phyloP scores from a whole-genome alignment of 1,284 basidiomycete species.

The Apiotrichum sp. region DNA sequence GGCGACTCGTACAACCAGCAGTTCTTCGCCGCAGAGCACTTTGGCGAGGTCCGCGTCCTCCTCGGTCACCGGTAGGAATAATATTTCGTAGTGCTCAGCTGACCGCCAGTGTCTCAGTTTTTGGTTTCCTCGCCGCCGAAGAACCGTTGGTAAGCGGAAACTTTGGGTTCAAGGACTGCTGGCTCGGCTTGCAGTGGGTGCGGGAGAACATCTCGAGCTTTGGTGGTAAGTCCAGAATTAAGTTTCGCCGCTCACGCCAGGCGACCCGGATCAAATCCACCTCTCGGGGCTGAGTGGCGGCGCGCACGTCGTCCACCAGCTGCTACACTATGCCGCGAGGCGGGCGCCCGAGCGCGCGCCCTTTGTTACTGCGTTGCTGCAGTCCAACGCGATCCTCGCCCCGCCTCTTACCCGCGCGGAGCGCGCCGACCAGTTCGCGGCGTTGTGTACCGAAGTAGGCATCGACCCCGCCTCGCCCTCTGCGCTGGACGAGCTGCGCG shows the following conservation, averaged over 20 bases:
- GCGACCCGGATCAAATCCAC: slow-evolving; percentile 53
- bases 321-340: slow-evolving; percentile 54
- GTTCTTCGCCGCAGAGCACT: slow-evolving; percentile 60
- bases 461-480: slow-evolving; percentile 54
- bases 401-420: slow-evolving; percentile 50
- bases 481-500: slow-evolving; percentile 52
- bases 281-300: slow-evolving; percentile 65
- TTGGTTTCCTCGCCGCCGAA: slow-evolving; percentile 65
- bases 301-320: slow-evolving; percentile 66
- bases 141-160: slow-evolving; percentile 58
- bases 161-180: slow-evolving; percentile 71
- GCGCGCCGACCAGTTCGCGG: slow-evolving; percentile 58
- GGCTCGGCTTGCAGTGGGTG: slow-evolving; percentile 60
- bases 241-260: neutral
- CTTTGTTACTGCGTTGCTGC: slow-evolving; percentile 59
- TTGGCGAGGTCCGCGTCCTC: slow-evolving; percentile 60
- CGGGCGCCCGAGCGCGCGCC: slow-evolving; percentile 49
- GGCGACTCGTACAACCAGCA: slow-evolving; percentile 54
- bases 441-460: slow-evolving; percentile 55
- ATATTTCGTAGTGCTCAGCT: slow-evolving; percentile 20
- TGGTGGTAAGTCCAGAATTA: slow-evolving; percentile 50
- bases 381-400: slow-evolving; percentile 64
- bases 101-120: slow-evolving; percentile 53
- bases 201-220: slow-evolving; percentile 56
- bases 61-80: slow-evolving; percentile 20